Conservation (phyloP, 805 yeast species). For the Candida coquimbonensis region DNA sequence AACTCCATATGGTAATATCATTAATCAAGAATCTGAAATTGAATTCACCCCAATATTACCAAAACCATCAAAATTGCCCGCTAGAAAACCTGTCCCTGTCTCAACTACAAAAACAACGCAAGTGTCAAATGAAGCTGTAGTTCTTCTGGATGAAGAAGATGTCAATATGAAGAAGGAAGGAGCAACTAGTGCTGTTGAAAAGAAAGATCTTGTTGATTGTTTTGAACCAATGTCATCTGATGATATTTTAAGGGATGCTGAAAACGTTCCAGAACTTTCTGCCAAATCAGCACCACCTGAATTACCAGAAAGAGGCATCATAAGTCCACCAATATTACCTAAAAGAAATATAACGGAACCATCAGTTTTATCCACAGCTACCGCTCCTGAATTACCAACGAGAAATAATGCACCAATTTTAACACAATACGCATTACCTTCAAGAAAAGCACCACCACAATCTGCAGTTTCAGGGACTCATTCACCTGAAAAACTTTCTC, state of each 20-base stretch:
- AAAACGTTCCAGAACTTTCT: neutral
- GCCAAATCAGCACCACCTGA: neutral
- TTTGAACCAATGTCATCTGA: too few relatives aligned
- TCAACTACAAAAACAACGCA: neutral
- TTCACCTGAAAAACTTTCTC: too few relatives aligned
- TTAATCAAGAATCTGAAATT: neutral
- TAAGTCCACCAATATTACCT: neutral
- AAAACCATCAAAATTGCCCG: slow-evolving; percentile 9
- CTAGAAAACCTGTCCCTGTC: slow-evolving; percentile 16
- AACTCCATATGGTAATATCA: slow-evolving; percentile 11
- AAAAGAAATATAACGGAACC: too few relatives aligned
- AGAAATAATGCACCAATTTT: neutral
- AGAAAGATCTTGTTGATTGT: too few relatives aligned
- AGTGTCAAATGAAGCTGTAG: neutral
- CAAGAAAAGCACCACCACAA: slow-evolving; percentile 5
- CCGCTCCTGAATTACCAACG: slow-evolving; percentile 2
- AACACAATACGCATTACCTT: neutral
- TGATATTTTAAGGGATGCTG: too few relatives aligned
- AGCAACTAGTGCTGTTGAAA: too few relatives aligned
- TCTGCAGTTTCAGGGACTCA: neutral
- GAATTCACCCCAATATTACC: slow-evolving; percentile 1
- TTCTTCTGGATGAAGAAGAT: neutral
- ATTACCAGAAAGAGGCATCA: neutral
- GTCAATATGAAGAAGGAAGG: neutral
- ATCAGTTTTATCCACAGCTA: too few relatives aligned